These are phyloP conservation scores for Paraleonurus japonicus DNA, from an alignment of 257 asterid genomes.

Conservation along the genomic window DNA sequence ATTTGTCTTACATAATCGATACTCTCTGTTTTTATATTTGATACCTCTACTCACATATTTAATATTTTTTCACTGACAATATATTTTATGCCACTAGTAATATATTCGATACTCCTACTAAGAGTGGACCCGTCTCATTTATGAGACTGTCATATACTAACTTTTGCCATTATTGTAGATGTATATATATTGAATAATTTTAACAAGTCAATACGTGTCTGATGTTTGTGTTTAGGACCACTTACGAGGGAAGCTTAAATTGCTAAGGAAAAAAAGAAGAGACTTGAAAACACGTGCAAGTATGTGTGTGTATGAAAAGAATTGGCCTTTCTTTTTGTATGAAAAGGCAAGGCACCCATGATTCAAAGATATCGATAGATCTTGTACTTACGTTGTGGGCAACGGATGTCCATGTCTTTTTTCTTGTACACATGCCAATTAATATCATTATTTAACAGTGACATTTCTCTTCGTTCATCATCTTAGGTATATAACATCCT, in stretches of 20 bases:
- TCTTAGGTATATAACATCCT: not conserved
- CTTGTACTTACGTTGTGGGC: conserved; percentile 27
- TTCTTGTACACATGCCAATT: conserved; percentile 12
- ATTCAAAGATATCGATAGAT: conserved; percentile 3
- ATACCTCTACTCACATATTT: too few relatives aligned
- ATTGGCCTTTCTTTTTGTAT: conserved; percentile 18
- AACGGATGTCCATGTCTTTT: conserved; percentile 22
- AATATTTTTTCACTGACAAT: too few relatives aligned
- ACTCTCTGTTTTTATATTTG: too few relatives aligned
- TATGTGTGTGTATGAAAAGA: not conserved
- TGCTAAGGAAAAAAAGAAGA: not conserved
- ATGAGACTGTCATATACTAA: too few relatives aligned
- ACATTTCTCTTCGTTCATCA: not conserved
- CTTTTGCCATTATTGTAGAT: too few relatives aligned
- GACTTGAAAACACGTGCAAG: conserved; percentile 21
- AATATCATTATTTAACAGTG: not conserved
- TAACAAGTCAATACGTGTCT: not conserved
- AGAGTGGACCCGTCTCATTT: too few relatives aligned
- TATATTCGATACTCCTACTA: too few relatives aligned
- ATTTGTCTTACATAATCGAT: too few relatives aligned
- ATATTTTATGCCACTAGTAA: too few relatives aligned
- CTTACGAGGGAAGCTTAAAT: not conserved
- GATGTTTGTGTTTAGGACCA: not conserved
- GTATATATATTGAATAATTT: too few relatives aligned
- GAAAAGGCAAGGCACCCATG: conserved; percentile 29